Percentiles rank a stretch among this genome's conserved stretches.
These are phyloP conservation scores for Zygosaccharomyces pseudobailii DNA, from an alignment of 1,139 yeast species.

Conservation along the genomic window DNA sequence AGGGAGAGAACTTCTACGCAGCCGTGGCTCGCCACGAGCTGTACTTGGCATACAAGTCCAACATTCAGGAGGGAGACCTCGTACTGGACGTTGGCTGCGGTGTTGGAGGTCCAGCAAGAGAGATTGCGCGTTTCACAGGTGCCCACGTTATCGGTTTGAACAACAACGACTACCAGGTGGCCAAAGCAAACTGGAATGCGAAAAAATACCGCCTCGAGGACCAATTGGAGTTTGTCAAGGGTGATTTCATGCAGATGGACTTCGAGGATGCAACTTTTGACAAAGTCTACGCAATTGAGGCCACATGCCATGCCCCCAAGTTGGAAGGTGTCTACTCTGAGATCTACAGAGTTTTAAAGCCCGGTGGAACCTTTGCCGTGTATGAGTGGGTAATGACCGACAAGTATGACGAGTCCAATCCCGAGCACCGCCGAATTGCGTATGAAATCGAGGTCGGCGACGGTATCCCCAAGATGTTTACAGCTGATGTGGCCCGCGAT, in stretches of 20 bases:
- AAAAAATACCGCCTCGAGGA: constrained; percentile 57
- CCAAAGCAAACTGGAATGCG: constrained; percentile 84
- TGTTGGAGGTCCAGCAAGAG: constrained; percentile 99
- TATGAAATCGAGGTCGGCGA: constrained; percentile 98
- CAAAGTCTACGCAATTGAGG: constrained; percentile 97
- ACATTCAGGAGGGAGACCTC: constrained; percentile 69
- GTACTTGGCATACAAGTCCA: constrained; percentile 84
- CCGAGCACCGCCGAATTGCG: constrained; percentile 89
- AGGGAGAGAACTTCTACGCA: constrained; percentile 90
- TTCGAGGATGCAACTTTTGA: constrained; percentile 85
- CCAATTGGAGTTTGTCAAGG: constrained; percentile 83
- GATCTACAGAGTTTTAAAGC: constrained; percentile 91
- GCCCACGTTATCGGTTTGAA: constrained; percentile 85
- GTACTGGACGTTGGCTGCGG: constrained; percentile 99
- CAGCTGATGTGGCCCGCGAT: constrained; percentile 74
- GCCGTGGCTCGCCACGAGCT: constrained; percentile 98
- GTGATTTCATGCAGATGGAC: constrained; percentile 99
- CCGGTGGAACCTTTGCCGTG: constrained; percentile 96
- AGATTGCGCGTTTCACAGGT: constrained; percentile 86
- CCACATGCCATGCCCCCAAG: constrained; percentile 96
- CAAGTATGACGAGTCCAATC: constrained; percentile 77
- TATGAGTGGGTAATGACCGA: constrained; percentile 99
- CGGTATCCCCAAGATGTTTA: constrained; percentile 97
- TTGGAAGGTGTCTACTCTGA: constrained; percentile 95
- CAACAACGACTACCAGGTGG: constrained; percentile 96